Base-by-base conservation (phyloP, 23 red algal species). In the Gracilaria gracilis region DNA sequence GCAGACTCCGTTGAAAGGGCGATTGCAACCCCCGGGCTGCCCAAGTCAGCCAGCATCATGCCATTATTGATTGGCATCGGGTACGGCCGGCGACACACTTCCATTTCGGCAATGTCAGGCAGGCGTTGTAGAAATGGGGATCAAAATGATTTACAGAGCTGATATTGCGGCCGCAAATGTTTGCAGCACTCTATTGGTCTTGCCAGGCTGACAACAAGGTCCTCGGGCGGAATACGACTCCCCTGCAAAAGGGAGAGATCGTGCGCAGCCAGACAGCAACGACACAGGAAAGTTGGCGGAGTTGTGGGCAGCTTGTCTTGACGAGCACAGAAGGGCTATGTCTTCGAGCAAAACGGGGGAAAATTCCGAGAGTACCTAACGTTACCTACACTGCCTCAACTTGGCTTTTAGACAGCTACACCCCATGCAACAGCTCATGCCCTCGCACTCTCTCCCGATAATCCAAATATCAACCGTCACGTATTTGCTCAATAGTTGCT, bases 71-170 rank as follows among this genome's bases (percentile, higher is more conserved):
- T n/a, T 7, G 9, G 31, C 15, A 19, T 36, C 15, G 64, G 8
- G 16, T 7, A 19, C 64, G 9, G 11, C 9, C 32, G 16, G 32
- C 31, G 64, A 20, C 29, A 17, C 64, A 69, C 31, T 69, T 37
- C 32, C 31, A 69, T 69, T 69, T 17, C 27, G 9, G 31, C 32
- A 2, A 36, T 69, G 64, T 69, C 31, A 55, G 51, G 51, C 32
- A 69, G 20, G 16, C 27, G 4, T 69, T 9, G 28, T 17, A 9
- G 27, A 69, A 69, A 36, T 17, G 64, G 64, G 64, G 28, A 69
- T 16, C 64, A 69, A 69, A 69, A 69, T 38, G 64, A 69, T 69
- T 69, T 69, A 69, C 64, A 69, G 32, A 36, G 64, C 51, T 1
- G 11, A 55, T 69, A 37, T 20, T 36, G 64, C 32, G 9, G 64